These are phyloP conservation scores for Gossypium longicalyx DNA, from an alignment of 345 rosid species.

Conservation along the genomic window DNA sequence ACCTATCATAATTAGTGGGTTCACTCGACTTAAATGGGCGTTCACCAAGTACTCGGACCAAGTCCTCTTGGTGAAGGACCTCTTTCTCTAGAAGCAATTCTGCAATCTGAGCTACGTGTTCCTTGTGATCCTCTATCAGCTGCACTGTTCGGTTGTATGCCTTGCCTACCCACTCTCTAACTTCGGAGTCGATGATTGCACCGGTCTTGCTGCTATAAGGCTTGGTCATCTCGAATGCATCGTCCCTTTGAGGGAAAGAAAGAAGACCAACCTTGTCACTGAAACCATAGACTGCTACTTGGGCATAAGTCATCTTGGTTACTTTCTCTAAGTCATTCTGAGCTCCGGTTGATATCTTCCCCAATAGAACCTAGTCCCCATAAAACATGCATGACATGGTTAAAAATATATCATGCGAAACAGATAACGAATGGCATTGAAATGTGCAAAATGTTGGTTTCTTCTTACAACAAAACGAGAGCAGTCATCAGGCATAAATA, in stretches of 20 bases:
- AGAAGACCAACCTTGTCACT: slow-evolving; percentile 62
- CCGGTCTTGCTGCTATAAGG: slow-evolving; percentile 48
- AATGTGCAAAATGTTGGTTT: not conserved
- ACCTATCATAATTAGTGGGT: slow-evolving; percentile 44
- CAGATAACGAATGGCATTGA: not conserved
- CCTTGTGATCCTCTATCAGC: slow-evolving; percentile 48
- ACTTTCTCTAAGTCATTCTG: slow-evolving; percentile 55
- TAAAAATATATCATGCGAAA: not conserved
- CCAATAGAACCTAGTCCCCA: slow-evolving; percentile 25
- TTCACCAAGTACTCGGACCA: slow-evolving; percentile 39
- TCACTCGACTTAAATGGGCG: slow-evolving; percentile 41
- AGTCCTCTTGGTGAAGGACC: slow-evolving; percentile 50
- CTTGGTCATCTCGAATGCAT: slow-evolving; percentile 36
- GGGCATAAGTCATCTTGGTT: slow-evolving; percentile 50
- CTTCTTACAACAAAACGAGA: not conserved
- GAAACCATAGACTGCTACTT: slow-evolving; percentile 52
- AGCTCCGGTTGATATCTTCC: slow-evolving; percentile 51
- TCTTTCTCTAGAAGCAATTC: slow-evolving; percentile 48
- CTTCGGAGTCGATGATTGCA: slow-evolving; percentile 47
- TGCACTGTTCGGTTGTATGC: slow-evolving; percentile 37
- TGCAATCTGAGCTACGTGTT: slow-evolving; percentile 45
- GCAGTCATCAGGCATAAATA: not conserved
- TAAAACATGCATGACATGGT: not conserved
- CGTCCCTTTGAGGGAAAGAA: slow-evolving; percentile 49
- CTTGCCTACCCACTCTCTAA: slow-evolving; percentile 48